Base-by-base conservation (phyloP, 495 filamentous ascomycete genomes). In the Neurospora sp. region DNA sequence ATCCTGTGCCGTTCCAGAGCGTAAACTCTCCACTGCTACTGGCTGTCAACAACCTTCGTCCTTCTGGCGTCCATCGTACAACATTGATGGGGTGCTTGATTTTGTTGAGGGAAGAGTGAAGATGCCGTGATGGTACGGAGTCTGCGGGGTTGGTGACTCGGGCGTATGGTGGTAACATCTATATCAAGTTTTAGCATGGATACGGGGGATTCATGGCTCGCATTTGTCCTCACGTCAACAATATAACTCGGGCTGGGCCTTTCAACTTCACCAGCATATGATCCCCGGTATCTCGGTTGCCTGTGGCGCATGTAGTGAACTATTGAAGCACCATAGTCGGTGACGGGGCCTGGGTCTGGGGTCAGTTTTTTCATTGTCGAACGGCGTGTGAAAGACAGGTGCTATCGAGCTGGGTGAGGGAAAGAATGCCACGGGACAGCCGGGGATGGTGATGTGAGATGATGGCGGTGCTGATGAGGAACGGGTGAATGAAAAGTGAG, bases 21-120 rank as follows among this genome's bases (percentile, higher is more conserved):
- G 96, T 99, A 77, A 99, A 99, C 80, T 99, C 96, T 72, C 96
- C 96, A 78, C 94, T 98, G 79, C 93, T 95, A 2, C 93, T 95
- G 28, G 93, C 96, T 0, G 96, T 98, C 77, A 99, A 86, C 66
- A 99, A 82, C 74, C 96, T 86, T 74, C 96, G 89, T 43, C 96
- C 96, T 83, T 99, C 96, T 0, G 96, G 96, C 4, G 96, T 99
- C 96, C 96, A 99, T 83, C 92, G 87, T 62, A 99, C 94, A n/a
- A 97, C 92, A 54, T 97, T 97, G 78, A 99, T 92, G 0, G 96
- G 96, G 73, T 98, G 96, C 78, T 97, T 97, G 74, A 95, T 93
- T 80, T 99, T 99, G 86, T 97, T 97, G 39, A 98, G 87, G 1
- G 96, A 98, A 34, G 94, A 94, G 79, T 99, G 96, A 31, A 98